Percentiles rank a stretch among this genome's conserved stretches.
Conservation (phyloP, 164 flowering plant genomes). For the Cinnamomum micranthum region DNA sequence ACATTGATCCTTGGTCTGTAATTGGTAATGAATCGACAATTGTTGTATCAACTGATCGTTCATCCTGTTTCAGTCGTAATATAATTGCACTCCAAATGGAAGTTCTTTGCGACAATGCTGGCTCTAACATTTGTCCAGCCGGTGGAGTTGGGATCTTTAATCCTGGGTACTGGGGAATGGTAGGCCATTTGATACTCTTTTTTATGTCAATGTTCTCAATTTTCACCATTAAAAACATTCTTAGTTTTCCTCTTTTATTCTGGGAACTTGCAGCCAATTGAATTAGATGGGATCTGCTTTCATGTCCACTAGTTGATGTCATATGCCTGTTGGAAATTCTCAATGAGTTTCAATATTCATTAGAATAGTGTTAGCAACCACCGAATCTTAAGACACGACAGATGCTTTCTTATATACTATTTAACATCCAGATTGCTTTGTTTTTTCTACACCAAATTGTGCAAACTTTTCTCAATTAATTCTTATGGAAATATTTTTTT, state of each 20-base stretch:
- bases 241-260: background rate
- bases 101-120: slow-evolving; percentile 61
- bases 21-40: slow-evolving; percentile 69
- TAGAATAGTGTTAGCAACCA: background rate
- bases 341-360: background rate
- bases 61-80: slow-evolving; percentile 79
- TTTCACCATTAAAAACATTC: background rate
- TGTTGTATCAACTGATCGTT: slow-evolving; percentile 63
- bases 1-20: slow-evolving; percentile 85
- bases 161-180: slow-evolving; percentile 99
- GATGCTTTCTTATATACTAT: background rate
- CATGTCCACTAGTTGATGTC: background rate
- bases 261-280: background rate
- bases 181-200: slow-evolving; percentile 25
- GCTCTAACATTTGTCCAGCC: slow-evolving; percentile 56
- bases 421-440: background rate
- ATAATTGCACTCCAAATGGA: slow-evolving; percentile 77
- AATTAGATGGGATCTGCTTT: background rate
- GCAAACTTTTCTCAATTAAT: background rate
- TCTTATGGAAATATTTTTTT: background rate
- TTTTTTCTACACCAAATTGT: background rate
- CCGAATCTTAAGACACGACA: background rate
- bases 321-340: background rate
- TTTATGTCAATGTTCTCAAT: background rate
- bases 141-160: slow-evolving; percentile 93